phyloP scores from a whole-genome alignment of 768 basidiomycete genomes.

The Mycena venus region DNA sequence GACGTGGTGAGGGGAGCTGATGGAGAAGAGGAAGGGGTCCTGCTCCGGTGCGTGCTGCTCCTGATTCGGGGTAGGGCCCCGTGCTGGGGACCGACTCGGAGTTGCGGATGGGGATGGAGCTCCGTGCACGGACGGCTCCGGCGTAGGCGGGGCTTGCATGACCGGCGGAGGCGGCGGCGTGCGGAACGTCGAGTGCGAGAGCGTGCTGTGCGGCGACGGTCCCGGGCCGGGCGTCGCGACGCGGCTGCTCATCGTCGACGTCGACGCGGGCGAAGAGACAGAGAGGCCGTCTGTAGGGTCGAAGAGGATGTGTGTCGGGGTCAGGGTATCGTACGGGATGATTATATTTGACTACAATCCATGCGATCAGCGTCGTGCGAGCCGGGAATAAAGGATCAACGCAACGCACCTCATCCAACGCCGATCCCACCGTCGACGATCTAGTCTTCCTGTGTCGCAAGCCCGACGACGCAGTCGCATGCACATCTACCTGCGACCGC shows the following conservation, averaged over 20 bases:
- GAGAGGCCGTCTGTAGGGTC: constrained; percentile 45
- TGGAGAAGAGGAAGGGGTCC: constrained; percentile 26
- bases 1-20: constrained; percentile 39
- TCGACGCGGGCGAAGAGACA: constrained; percentile 40
- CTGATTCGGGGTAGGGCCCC: neutral
- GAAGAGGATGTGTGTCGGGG: constrained; percentile 62
- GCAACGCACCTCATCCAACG: constrained; percentile 64
- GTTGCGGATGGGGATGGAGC: neutral
- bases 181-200: constrained; percentile 29
- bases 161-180: constrained; percentile 33
- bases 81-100: constrained; percentile 18
- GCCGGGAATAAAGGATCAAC: too few species aligned
- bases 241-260: constrained; percentile 40
- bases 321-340: constrained; percentile 61
- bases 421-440: neutral
- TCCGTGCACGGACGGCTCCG: constrained; percentile 30
- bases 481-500: constrained; percentile 58
- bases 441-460: constrained; percentile 48
- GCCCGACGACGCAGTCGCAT: constrained; percentile 25
- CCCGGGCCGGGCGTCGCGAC: constrained; percentile 30
- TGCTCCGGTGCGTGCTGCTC: constrained; percentile 12
- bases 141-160: constrained; percentile 18
- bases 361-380: neutral
- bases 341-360: constrained; percentile 57
- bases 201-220: constrained; percentile 34